These are phyloP conservation scores for Lactarius quietus DNA, from an alignment of 768 basidiomycete genomes.

Conservation along the genomic window DNA sequence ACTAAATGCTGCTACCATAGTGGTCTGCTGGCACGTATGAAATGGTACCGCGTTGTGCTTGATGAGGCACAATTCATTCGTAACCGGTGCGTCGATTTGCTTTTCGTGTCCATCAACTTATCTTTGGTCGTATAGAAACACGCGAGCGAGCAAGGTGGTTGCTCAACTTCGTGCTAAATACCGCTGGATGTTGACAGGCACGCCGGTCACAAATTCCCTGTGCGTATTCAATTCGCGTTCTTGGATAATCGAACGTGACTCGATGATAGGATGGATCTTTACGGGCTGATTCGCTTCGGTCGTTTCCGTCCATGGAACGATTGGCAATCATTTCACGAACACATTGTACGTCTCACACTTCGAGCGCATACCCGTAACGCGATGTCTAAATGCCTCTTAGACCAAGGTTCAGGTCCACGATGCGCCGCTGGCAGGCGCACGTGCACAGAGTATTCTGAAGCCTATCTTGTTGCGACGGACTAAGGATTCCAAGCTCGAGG, in stretches of 20 bases:
- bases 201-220: conserved; percentile 71
- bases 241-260: neutral
- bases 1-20: conserved; percentile 25
- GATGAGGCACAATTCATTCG: conserved; percentile 81
- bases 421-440: conserved; percentile 59
- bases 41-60: conserved; percentile 66
- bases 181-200: conserved; percentile 78
- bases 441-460: conserved; percentile 65
- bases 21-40: conserved; percentile 57
- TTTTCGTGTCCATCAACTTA: neutral
- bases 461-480: conserved; percentile 69
- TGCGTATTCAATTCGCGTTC: conserved; percentile 28
- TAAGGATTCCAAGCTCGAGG: conserved; percentile 63
- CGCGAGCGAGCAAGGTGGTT: conserved; percentile 54
- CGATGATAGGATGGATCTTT: conserved; percentile 55
- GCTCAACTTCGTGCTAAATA: conserved; percentile 61
- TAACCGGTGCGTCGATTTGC: conserved; percentile 44
- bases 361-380: neutral
- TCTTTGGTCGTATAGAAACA: conserved; percentile 37
- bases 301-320: conserved; percentile 69
- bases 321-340: conserved; percentile 61
- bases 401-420: conserved; percentile 51
- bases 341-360: conserved; percentile 42
- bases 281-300: conserved; percentile 67
- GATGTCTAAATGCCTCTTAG: conserved; percentile 31